phyloP scores from a whole-genome alignment of 139 green algal genomes.

The Chlorella ohadii region DNA sequence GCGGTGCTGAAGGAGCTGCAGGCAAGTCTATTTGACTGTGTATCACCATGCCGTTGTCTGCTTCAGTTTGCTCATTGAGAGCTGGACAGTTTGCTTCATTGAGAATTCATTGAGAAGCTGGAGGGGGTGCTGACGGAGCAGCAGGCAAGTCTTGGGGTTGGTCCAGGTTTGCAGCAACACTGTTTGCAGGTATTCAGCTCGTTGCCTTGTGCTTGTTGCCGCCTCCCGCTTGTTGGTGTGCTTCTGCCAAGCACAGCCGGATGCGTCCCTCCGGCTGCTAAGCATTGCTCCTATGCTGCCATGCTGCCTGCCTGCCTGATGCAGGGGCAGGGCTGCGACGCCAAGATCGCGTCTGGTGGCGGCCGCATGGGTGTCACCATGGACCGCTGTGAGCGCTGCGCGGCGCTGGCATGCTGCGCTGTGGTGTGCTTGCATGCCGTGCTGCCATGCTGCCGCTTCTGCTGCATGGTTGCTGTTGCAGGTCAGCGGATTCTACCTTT shows the following conservation, averaged over 20 bases:
- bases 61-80: too few species aligned
- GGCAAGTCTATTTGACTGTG: neutral
- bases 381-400: conserved; percentile 91
- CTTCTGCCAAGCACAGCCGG: too few species aligned
- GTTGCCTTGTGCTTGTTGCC: too few species aligned
- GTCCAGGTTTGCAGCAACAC: too few species aligned
- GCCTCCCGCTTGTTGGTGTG: too few species aligned
- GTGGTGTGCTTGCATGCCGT: neutral
- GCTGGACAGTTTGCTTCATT: too few species aligned
- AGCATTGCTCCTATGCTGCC: too few species aligned
- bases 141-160: too few species aligned
- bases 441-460: neutral
- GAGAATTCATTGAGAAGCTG: conserved; percentile 48
- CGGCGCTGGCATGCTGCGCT: neutral
- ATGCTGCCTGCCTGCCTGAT: neutral
- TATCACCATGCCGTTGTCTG: too few species aligned
- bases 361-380: conserved; percentile 97
- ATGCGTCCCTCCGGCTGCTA: too few species aligned
- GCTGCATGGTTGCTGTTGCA: neutral
- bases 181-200: too few species aligned
- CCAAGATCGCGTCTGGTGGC: conserved; percentile 91
- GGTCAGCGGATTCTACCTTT: neutral
- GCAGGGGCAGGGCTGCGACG: conserved; percentile 67
- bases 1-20: conserved; percentile 61
- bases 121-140: conserved; percentile 72